Evolutionary conservation across 192 early-diverging fungal species (phyloP).

Genomic region (Gamsiella multidivaricata): DNA sequence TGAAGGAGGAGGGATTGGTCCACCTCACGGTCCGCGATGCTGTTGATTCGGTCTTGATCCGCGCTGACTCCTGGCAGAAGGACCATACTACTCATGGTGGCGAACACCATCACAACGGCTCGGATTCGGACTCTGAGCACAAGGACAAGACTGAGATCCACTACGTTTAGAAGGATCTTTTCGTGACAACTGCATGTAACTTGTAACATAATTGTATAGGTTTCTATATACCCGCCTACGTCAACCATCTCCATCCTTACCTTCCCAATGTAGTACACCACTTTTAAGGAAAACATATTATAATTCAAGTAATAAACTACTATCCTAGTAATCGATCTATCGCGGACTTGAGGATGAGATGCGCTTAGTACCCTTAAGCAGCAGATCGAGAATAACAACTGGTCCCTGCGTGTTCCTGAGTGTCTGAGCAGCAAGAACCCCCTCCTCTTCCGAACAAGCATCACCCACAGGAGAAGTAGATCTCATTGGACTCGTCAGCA

Average conservation of each 20-base stretch:
- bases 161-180: conserved; percentile 23
- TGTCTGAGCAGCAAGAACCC: too few relatives aligned
- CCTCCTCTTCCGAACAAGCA: too few relatives aligned
- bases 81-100: background rate
- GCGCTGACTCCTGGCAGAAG: conserved; percentile 28
- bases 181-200: background rate
- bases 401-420: too few relatives aligned
- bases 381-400: too few relatives aligned
- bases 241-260: background rate
- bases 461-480: too few relatives aligned
- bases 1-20: conserved; percentile 51
- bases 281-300: too few relatives aligned
- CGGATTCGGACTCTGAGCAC: conserved; percentile 5
- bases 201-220: background rate
- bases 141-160: conserved; percentile 33
- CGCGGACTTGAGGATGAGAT: too few relatives aligned
- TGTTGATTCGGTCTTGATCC: conserved; percentile 39
- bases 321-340: too few relatives aligned
- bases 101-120: background rate
- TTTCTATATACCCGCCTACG: conserved; percentile 8
- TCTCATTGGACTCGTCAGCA: too few relatives aligned
- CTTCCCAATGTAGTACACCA: too few relatives aligned
- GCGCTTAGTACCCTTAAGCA: too few relatives aligned
- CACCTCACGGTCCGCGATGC: conserved; percentile 53
- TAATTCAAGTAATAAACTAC: too few relatives aligned